These are phyloP conservation scores for Aspergillus steynii DNA, from an alignment of 495 filamentous ascomycete species.

Conservation along the genomic window DNA sequence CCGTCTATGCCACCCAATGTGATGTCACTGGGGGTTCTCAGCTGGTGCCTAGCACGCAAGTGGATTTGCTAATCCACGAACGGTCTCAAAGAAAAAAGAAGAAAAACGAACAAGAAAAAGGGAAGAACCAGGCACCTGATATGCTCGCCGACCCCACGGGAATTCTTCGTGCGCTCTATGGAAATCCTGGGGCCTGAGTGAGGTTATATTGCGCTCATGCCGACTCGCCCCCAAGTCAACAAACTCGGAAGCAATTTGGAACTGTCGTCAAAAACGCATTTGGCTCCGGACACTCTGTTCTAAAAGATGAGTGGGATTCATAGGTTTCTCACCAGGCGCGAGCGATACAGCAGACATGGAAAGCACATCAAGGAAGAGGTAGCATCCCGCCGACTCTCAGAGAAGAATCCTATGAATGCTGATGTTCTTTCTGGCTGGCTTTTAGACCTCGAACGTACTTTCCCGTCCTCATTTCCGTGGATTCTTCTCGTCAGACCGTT, in stretches of 20 bases:
- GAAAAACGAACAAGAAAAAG: not conserved
- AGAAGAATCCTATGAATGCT: not conserved
- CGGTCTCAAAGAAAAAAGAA: not conserved
- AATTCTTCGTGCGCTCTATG: conserved; percentile 19
- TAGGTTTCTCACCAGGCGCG: conserved; percentile 71
- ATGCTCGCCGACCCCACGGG: conserved; percentile 11
- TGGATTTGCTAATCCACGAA: conserved; percentile 4
- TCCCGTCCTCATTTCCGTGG: conserved; percentile 33
- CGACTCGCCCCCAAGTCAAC: conserved; percentile 10
- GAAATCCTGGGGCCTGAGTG: conserved; percentile 35
- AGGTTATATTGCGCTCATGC: conserved; percentile 32
- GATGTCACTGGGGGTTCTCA: conserved; percentile 25
- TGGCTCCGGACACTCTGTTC: not conserved
- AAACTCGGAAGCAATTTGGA: not conserved
- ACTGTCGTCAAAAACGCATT: conserved; percentile 1
- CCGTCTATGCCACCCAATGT: conserved; percentile 14
- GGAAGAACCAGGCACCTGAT: conserved; percentile 32
- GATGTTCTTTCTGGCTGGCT: conserved; percentile 8
- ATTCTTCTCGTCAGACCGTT: conserved; percentile 34
- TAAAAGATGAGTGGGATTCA: conserved; percentile 60
- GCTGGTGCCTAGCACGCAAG: conserved; percentile 20
- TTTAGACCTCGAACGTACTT: conserved; percentile 26
- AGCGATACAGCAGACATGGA: conserved; percentile 56
- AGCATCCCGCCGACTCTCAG: not conserved
- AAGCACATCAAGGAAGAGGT: conserved; percentile 55